These are phyloP conservation scores for Mycena rosella DNA, from an alignment of 768 basidiomycete species.

Conservation along the genomic window DNA sequence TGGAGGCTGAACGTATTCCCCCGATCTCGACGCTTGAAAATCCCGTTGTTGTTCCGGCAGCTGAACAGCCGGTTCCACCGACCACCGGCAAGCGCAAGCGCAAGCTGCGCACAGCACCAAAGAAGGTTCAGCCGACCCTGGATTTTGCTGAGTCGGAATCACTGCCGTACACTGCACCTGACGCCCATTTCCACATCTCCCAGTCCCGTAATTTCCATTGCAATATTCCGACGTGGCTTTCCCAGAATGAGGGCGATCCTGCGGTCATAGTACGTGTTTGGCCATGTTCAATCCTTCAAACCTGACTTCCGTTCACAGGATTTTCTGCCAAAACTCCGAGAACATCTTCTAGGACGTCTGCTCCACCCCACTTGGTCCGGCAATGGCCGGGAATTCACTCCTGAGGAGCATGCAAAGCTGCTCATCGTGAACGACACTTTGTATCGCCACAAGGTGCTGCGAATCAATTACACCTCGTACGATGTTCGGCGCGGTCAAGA, in stretches of 20 bases:
- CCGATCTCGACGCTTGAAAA: background rate
- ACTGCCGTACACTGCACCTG: constrained; percentile 19
- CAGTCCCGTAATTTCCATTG: constrained; percentile 13
- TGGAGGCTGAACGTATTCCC: too few relatives aligned
- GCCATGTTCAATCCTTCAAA: background rate
- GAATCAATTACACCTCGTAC: constrained; percentile 58
- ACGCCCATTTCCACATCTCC: constrained; percentile 42
- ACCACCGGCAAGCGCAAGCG: constrained; percentile 10
- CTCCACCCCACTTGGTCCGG: constrained; percentile 23
- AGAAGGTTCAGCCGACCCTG: background rate
- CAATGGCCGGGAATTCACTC: constrained; percentile 26
- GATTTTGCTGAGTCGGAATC: constrained; percentile 17
- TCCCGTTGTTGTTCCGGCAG: background rate
- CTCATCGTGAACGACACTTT: constrained; percentile 46
- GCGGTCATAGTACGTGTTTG: constrained; percentile 42
- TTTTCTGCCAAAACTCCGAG: constrained; percentile 37
- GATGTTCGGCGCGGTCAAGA: constrained; percentile 54
- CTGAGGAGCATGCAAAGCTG: constrained; percentile 5
- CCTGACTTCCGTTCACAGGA: constrained; percentile 31
- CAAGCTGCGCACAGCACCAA: background rate
- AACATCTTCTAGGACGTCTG: constrained; percentile 37
- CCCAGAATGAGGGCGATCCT: constrained; percentile 38
- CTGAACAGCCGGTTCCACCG: too few relatives aligned
- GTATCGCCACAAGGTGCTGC: constrained; percentile 45
- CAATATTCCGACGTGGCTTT: constrained; percentile 8